Conservation (phyloP, 208 protist genomes). For the Angomonas deanei region DNA sequence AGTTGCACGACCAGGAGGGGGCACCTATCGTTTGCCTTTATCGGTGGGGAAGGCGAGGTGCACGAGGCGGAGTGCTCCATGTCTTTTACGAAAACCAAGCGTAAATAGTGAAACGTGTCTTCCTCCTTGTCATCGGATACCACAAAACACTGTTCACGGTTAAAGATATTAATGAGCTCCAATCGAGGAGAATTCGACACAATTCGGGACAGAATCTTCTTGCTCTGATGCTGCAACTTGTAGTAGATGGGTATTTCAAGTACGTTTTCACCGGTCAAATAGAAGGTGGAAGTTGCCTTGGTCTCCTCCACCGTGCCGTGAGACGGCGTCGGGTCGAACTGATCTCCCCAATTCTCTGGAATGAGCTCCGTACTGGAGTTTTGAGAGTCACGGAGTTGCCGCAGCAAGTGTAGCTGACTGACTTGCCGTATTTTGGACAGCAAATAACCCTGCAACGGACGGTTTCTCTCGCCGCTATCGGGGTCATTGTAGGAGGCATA, state of each 20-base stretch:
- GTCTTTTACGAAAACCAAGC: constrained; percentile 83
- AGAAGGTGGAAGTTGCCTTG: constrained; percentile 30
- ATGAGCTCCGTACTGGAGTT: constrained; percentile 75
- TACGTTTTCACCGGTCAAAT: constrained; percentile 52
- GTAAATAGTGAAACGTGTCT: constrained; percentile 85
- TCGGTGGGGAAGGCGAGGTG: constrained; percentile 33
- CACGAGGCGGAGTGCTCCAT: constrained; percentile 35
- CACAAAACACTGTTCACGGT: constrained; percentile 84
- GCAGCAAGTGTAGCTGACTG: constrained; percentile 78
- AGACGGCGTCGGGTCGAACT: constrained; percentile 33
- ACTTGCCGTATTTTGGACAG: constrained; percentile 60
- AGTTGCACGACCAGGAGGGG: constrained; percentile 77
- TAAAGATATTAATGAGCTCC: constrained; percentile 80
- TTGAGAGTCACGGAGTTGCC: constrained; percentile 80
- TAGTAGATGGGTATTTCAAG: constrained; percentile 84
- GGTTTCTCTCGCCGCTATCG: not conserved
- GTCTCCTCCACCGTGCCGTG: not conserved
- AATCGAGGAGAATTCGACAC: constrained; percentile 63
- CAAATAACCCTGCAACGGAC: constrained; percentile 45
- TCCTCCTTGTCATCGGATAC: constrained; percentile 71
- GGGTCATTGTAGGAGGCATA: constrained; percentile 24
- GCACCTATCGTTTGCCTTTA: constrained; percentile 55
- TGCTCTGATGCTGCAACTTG: constrained; percentile 87
- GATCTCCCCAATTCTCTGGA: constrained; percentile 71
- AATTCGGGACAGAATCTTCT: constrained; percentile 70